Base-by-base conservation (phyloP, 2,329 filamentous ascomycete genomes). In the Colletotrichum plurivorum region DNA sequence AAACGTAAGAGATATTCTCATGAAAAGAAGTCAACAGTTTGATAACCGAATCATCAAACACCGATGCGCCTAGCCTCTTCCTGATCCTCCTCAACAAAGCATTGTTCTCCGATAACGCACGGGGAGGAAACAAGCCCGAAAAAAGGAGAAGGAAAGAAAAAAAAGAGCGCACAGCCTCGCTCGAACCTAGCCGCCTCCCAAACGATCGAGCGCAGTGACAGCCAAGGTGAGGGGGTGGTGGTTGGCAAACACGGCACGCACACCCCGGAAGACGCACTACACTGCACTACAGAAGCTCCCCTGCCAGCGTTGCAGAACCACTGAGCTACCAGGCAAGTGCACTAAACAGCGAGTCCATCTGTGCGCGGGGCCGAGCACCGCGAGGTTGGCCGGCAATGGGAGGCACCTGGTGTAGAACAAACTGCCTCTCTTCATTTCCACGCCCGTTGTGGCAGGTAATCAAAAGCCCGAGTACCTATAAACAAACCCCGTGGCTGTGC, bases 101-200 rank as follows among this genome's bases (percentile, higher is more conserved):
- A 69, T 69, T 69, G 67, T 69, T 57, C 51, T 67, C 62, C 56
- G 43, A 61, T 46, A 56, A 52, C 62, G 51, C 62, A 48, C 46
- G n/a, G 9, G n/a, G 2, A 20, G n/a, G 18, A 18, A 49, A 12
- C 18, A 49, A n/a, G 15, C 15, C 45, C 22, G 22, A 25, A 25
- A 22, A 22, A 46, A 16, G 15, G 5, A 46, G 43, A 46, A 46
- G 15, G 45, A 54, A 43, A 63, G 53, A 22, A 43, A 36, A 52
- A 36, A 36, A 36, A 36, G 10, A 51, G 36, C 62, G 67, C 62
- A 69, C 55, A 69, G 62, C 51, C 67, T 60, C 51, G 45, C 45
- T 55, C 45, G 25, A 69, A 61, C 20, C 31, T 59, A 43, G 48
- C 54, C 31, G 61, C 54, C 48, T 65, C 60, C 54, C 41, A 27